These are phyloP conservation scores for Linanthus parryae DNA, from an alignment of 148 eudicot genomes.

Conservation along the genomic window DNA sequence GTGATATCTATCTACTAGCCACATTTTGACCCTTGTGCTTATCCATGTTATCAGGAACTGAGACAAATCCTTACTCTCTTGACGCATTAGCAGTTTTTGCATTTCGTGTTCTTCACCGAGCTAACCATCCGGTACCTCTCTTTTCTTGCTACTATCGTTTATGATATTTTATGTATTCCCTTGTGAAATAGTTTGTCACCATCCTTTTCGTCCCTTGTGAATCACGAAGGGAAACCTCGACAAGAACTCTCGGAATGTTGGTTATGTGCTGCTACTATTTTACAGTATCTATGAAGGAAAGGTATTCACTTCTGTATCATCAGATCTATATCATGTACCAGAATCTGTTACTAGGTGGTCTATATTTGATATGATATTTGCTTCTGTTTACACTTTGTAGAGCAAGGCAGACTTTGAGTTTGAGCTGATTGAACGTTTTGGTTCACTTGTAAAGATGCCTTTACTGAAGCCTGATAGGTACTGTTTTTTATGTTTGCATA, in stretches of 20 bases:
- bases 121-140: constrained; percentile 77
- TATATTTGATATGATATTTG: no score
- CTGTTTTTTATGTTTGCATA: no score
- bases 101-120: constrained; percentile 76
- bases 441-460: constrained; percentile 89
- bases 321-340: no score
- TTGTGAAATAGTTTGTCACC: no score
- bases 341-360: no score
- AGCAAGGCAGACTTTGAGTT: constrained; percentile 71
- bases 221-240: constrained; percentile 84
- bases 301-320: constrained; percentile 33
- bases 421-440: constrained; percentile 92
- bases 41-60: constrained; percentile 67
- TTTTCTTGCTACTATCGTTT: neutral
- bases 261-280: constrained; percentile 89
- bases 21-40: neutral
- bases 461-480: constrained; percentile 79
- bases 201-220: constrained; percentile 1
- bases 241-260: constrained; percentile 75
- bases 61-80: constrained; percentile 79
- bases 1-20: no score
- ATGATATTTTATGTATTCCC: neutral
- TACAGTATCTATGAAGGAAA: constrained; percentile 87
- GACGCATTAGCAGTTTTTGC: constrained; percentile 88
- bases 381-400: constrained; percentile 29